phyloP scores from a whole-genome alignment of 1,139 yeast genomes.

The Saccharomyces hybrid region DNA sequence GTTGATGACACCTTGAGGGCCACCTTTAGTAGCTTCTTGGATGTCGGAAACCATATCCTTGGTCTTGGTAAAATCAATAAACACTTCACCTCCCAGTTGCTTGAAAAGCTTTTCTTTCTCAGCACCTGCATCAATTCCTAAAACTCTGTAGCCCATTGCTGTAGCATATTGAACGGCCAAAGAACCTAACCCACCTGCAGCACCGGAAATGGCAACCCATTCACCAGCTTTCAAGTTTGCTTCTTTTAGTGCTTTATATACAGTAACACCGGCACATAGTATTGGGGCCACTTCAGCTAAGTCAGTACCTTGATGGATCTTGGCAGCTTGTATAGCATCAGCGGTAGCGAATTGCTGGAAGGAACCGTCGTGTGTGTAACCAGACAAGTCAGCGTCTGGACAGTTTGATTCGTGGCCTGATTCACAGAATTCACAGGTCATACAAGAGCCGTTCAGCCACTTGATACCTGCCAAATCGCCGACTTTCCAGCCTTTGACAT shows the following conservation, averaged over 20 bases:
- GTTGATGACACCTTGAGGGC: conserved; percentile 69
- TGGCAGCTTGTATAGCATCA: conserved; percentile 70
- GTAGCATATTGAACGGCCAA: conserved; percentile 67
- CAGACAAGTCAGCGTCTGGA: conserved; percentile 59
- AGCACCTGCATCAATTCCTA: conserved; percentile 71
- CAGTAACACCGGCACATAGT: conserved; percentile 76
- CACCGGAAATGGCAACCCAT: conserved; percentile 75
- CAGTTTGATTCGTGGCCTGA: conserved; percentile 60
- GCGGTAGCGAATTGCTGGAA: conserved; percentile 78
- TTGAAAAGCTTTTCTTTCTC: conserved; percentile 53
- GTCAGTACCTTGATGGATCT: conserved; percentile 58
- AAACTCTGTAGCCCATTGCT: conserved; percentile 64
- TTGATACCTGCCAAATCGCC: conserved; percentile 71
- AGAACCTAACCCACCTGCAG: conserved; percentile 74
- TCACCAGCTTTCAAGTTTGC: conserved; percentile 58
- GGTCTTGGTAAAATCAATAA: conserved; percentile 53
- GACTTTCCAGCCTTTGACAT: conserved; percentile 57
- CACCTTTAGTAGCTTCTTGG: conserved; percentile 54
- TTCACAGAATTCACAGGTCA: conserved; percentile 63
- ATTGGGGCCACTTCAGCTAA: conserved; percentile 64
- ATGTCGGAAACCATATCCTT: conserved; percentile 53
- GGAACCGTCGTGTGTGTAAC: conserved; percentile 75
- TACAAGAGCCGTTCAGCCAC: conserved; percentile 69
- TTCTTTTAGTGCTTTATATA: conserved; percentile 69
- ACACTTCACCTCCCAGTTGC: conserved; percentile 59